A percentile compares a stretch with the other conserved stretches of the same genome.
These are phyloP conservation scores for Aspergillus latus DNA, from an alignment of 2,329 filamentous ascomycete genomes.

Conservation along the genomic window DNA sequence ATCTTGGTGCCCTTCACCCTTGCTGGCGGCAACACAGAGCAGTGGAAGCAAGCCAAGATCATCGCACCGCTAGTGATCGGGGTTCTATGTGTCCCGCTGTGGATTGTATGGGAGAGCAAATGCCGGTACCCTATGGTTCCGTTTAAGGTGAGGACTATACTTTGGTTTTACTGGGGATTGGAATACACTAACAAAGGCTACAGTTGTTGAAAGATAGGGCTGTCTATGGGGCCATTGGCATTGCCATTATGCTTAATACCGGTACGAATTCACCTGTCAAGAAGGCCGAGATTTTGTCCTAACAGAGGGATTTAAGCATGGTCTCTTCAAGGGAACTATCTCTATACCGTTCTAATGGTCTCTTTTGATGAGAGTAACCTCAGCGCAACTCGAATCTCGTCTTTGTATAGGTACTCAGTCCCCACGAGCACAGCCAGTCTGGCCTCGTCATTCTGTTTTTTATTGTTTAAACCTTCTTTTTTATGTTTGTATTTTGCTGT, in stretches of 20 bases:
- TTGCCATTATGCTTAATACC: constrained; percentile 43
- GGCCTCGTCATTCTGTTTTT: too few relatives aligned
- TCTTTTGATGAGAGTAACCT: constrained; percentile 60
- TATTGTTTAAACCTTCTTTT: too few relatives aligned
- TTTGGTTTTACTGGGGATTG: neutral
- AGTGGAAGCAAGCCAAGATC: constrained; percentile 55
- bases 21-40: constrained; percentile 49
- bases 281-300: constrained; percentile 20
- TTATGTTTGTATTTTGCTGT: neutral
- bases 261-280: constrained; percentile 24
- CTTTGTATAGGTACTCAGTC: constrained; percentile 52
- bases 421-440: too few relatives aligned
- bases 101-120: constrained; percentile 56
- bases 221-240: constrained; percentile 64
- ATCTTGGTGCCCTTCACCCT: constrained; percentile 60
- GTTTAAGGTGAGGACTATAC: constrained; percentile 44
- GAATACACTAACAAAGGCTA: neutral
- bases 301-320: constrained; percentile 40
- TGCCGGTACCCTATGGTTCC: constrained; percentile 57
- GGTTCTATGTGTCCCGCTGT: constrained; percentile 50
- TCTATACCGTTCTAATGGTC: constrained; percentile 63
- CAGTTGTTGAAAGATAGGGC: constrained; percentile 60
- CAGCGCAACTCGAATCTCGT: constrained; percentile 59
- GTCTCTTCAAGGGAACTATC: constrained; percentile 64
- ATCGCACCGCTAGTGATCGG: constrained; percentile 55